Evolutionary conservation across 208 protist genomes (phyloP), one percentile per base, ranked within the genome.

Genomic region (Porcisia deanei): DNA sequence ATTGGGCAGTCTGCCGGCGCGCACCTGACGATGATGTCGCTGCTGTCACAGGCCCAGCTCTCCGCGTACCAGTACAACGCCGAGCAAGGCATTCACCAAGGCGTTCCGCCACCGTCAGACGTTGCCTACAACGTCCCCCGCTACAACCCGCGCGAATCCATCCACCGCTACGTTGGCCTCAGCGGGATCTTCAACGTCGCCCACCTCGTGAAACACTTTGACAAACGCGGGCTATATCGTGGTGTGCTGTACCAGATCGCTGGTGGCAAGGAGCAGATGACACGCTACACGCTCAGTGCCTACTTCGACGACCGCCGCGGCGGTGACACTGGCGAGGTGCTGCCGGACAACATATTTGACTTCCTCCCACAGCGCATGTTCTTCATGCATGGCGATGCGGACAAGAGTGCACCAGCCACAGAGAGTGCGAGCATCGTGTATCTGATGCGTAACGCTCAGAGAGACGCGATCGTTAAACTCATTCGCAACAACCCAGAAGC

Each of bases 1-100:
- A 73, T 95, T 37, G 90, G 93, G 10, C 91, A 97, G 45, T 95
- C 91, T 18, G 91, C 91, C 6, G 93, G 93, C 43, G 93, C 93
- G 61, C 93, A 97, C 76, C 82, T 97, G 71, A 88, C 88, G 72
- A 92, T 94, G 87, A 92, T 97, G 89, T 95, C 90, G 45, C 75
- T 97, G 3, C 80, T 97, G 49, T 94, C 89, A 18, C 93, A 97
- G 82, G 93, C 91, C 52, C 91, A 95, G 53, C 65, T 94, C 10
- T 73, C 75, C 49, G 93, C 89, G 5, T 91, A 94, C 59, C 77
- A 79, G 52, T 74, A 53, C 59, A 77, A 75, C 25, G 80, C 81
- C 49, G 67, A 71, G 60, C n/a, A 58, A 71, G 88, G 73, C 71
- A 85, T 71, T 70, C 83, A 64, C 69, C 52, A 72, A 25, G 39